Conservation (phyloP, 768 basidiomycete species). For the Flagelloscypha sp. region DNA sequence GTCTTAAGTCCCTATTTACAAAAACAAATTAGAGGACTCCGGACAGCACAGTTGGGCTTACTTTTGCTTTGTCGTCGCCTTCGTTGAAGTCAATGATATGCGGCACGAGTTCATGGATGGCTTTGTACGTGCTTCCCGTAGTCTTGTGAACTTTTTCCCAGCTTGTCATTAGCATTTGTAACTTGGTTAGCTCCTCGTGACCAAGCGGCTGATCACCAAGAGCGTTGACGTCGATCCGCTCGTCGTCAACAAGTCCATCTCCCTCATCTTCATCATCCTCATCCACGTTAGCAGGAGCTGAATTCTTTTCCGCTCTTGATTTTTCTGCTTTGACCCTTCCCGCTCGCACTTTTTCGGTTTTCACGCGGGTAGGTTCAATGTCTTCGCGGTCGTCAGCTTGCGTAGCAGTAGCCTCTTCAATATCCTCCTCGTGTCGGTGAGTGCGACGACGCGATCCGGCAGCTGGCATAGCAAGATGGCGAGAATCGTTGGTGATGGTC, state of each 20-base stretch:
- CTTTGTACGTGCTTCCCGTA: constrained; percentile 36
- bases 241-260: constrained; percentile 27
- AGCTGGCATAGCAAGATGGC: constrained; percentile 20
- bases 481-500: not conserved
- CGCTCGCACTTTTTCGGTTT: constrained; percentile 22
- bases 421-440: constrained; percentile 40
- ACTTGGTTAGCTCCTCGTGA: constrained; percentile 39
- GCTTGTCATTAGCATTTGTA: constrained; percentile 52
- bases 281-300: constrained; percentile 15
- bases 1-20: constrained; percentile 43
- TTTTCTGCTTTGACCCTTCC: constrained; percentile 27
- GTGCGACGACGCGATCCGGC: constrained; percentile 29
- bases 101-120: constrained; percentile 44
- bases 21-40: not conserved
- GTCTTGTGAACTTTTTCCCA: constrained; percentile 51
- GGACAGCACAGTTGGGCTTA: constrained; percentile 18
- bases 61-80: constrained; percentile 43
- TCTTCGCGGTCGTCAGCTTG: constrained; percentile 31
- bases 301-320: constrained; percentile 17
- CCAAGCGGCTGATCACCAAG: constrained; percentile 63
- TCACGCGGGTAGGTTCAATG: constrained; percentile 25
- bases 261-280: constrained; percentile 29
- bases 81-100: constrained; percentile 58
- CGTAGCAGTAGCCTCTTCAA: constrained; percentile 43
- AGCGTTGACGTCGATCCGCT: constrained; percentile 49